Conservation (phyloP, 2,329 filamentous ascomycete species). For the Verticillium alfalfae region DNA sequence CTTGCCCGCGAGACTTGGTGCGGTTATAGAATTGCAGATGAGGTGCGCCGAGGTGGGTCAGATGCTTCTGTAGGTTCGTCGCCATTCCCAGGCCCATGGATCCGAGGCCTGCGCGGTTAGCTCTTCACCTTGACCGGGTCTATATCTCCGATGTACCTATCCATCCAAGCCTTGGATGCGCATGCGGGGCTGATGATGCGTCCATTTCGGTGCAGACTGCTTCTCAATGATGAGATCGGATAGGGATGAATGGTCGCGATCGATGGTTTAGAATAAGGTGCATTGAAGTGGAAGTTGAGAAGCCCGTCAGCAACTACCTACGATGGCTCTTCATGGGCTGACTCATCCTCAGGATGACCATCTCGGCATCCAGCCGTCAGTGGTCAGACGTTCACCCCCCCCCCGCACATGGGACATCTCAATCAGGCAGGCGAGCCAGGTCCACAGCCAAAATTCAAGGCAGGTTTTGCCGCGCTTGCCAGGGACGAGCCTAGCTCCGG, state of each 20-base stretch:
- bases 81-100: slow-evolving; percentile 48
- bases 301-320: too few relatives aligned
- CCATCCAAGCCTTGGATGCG: slow-evolving; percentile 5
- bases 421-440: not conserved
- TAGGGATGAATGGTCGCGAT: too few relatives aligned
- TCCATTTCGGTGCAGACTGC: not conserved
- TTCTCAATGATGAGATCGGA: too few relatives aligned
- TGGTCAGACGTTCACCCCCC: not conserved
- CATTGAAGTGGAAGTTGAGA: too few relatives aligned
- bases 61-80: slow-evolving; percentile 38
- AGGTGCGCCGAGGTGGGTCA: slow-evolving; percentile 15
- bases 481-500: not conserved
- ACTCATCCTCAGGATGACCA: too few relatives aligned
- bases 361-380: too few relatives aligned
- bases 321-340: too few relatives aligned
- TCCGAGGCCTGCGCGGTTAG: slow-evolving; percentile 30
- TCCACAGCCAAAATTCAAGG: not conserved
- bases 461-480: not conserved
- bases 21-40: slow-evolving; percentile 37
- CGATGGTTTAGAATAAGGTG: too few relatives aligned
- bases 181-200: not conserved
- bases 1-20: slow-evolving; percentile 36
- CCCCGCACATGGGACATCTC: not conserved
- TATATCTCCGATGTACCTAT: slow-evolving; percentile 1
- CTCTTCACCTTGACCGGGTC: too few relatives aligned